A percentile compares a stretch with the other conserved stretches of the same genome.
Evolutionary conservation across 2,329 filamentous ascomycete genomes (phyloP).

Genomic region (Xylariaceae sp.): DNA sequence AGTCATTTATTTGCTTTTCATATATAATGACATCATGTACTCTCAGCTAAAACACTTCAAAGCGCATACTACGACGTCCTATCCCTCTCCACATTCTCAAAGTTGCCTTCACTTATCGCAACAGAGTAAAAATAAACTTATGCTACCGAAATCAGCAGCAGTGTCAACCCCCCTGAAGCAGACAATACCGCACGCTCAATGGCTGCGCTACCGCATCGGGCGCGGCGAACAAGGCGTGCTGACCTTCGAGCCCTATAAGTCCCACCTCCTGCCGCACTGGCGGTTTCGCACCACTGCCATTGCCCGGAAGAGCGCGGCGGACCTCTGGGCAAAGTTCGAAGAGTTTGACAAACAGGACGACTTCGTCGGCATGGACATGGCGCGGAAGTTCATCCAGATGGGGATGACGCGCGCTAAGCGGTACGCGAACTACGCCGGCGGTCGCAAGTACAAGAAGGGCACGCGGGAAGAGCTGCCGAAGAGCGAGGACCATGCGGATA

Average conservation of each 20-base stretch:
- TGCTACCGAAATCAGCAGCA: not conserved
- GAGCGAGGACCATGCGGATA: slow-evolving; percentile 51
- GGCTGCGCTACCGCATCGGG: slow-evolving; percentile 61
- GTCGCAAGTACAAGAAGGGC: slow-evolving; percentile 59
- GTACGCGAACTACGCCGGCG: slow-evolving; percentile 62
- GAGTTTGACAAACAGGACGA: slow-evolving; percentile 57
- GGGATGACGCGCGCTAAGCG: slow-evolving; percentile 66
- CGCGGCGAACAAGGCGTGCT: slow-evolving; percentile 67
- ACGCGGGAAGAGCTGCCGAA: slow-evolving; percentile 49
- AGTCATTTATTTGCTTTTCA: not conserved
- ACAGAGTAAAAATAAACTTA: too few relatives aligned
- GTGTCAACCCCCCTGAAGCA: not conserved
- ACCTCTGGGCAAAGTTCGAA: slow-evolving; percentile 57
- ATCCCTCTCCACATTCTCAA: too few relatives aligned
- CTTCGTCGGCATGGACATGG: slow-evolving; percentile 70
- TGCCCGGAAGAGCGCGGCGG: slow-evolving; percentile 55
- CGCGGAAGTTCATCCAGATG: slow-evolving; percentile 69
- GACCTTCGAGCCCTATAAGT: slow-evolving; percentile 69
- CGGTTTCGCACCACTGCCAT: slow-evolving; percentile 60
- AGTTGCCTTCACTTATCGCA: too few relatives aligned
- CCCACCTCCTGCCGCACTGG: slow-evolving; percentile 63
- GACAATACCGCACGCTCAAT: slow-evolving; percentile 39
- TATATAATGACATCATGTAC: slow-evolving; percentile 10
- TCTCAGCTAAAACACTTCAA: too few relatives aligned
- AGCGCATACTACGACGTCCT: too few relatives aligned